phyloP scores from a whole-genome alignment of 371 early-diverging fungal genomes.

The Mucor sp. region DNA sequence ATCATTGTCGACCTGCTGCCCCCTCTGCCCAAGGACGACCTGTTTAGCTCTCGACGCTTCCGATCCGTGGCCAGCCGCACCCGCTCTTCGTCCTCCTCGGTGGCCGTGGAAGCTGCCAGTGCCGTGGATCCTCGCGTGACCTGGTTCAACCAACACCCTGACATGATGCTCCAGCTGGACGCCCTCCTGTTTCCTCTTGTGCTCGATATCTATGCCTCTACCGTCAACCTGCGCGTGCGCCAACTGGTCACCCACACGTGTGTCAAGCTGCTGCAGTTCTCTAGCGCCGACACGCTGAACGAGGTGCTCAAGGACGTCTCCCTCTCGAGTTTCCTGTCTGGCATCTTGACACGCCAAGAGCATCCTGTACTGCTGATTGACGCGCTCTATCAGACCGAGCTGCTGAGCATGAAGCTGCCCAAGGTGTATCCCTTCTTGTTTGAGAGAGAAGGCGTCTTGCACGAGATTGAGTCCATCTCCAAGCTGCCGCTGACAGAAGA shows the following conservation, averaged over 20 bases:
- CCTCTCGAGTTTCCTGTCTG: conserved; percentile 62
- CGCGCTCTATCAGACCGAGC: conserved; percentile 56
- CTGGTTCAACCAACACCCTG: conserved; percentile 45
- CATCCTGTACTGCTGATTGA: conserved; percentile 57
- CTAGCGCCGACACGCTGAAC: conserved; percentile 34
- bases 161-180: conserved; percentile 42
- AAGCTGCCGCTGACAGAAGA: conserved; percentile 23
- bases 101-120: not conserved
- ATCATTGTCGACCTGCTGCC: conserved; percentile 65
- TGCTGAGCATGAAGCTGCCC: conserved; percentile 62
- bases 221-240: conserved; percentile 57
- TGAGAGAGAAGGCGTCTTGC: conserved; percentile 66
- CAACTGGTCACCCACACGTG: conserved; percentile 57
- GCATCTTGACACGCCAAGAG: conserved; percentile 62
- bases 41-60: conserved; percentile 44
- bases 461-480: conserved; percentile 56
- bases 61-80: conserved; percentile 16
- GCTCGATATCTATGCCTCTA: conserved; percentile 59
- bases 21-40: conserved; percentile 58
- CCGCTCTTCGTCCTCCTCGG: conserved; percentile 21
- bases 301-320: conserved; percentile 47
- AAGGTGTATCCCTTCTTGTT: conserved; percentile 56
- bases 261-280: conserved; percentile 58
- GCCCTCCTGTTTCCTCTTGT: conserved; percentile 55
- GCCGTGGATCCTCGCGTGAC: conserved; percentile 38